phyloP scores from a whole-genome alignment of 768 basidiomycete species.

The Solioccasus polychromus region DNA sequence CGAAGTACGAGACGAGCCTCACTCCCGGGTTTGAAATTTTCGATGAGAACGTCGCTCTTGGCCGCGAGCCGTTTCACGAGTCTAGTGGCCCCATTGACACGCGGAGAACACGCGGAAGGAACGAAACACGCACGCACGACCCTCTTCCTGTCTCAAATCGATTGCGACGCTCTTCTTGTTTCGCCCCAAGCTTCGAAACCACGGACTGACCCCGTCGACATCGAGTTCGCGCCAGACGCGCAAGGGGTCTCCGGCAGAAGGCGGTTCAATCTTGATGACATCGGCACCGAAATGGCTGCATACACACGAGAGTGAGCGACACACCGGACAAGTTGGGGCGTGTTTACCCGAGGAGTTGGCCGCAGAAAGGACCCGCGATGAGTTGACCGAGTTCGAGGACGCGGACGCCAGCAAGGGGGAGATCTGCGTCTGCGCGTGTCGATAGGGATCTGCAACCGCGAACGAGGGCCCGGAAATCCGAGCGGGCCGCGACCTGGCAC shows the following conservation, averaged over 20 bases:
- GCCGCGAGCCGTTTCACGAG: conserved; percentile 59
- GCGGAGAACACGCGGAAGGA: not conserved
- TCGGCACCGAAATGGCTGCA: conserved; percentile 71
- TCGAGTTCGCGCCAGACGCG: conserved; percentile 73
- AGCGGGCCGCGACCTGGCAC: no score
- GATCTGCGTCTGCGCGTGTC: conserved; percentile 29
- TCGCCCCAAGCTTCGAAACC: conserved; percentile 69
- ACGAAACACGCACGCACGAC: conserved; percentile 40
- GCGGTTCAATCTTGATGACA: conserved; percentile 69
- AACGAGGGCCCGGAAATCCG: no score
- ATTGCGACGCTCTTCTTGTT: conserved; percentile 77
- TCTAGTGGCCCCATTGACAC: conserved; percentile 31
- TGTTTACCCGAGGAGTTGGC: conserved; percentile 69
- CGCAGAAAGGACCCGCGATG: conserved; percentile 71
- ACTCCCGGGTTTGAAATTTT: conserved; percentile 79
- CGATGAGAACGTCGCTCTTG: conserved; percentile 63
- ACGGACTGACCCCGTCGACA: conserved; percentile 66
- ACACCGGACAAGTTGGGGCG: no score
- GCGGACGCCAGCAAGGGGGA: conserved; percentile 61
- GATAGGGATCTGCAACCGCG: no score
- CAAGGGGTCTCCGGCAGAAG: conserved; percentile 59
- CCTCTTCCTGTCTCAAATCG: conserved; percentile 56
- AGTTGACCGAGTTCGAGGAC: conserved; percentile 70
- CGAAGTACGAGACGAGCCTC: conserved; percentile 13
- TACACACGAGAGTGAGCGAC: no score